These are phyloP conservation scores for Suhomyces atakaporum DNA, from an alignment of 1,139 yeast genomes.

Conservation along the genomic window DNA sequence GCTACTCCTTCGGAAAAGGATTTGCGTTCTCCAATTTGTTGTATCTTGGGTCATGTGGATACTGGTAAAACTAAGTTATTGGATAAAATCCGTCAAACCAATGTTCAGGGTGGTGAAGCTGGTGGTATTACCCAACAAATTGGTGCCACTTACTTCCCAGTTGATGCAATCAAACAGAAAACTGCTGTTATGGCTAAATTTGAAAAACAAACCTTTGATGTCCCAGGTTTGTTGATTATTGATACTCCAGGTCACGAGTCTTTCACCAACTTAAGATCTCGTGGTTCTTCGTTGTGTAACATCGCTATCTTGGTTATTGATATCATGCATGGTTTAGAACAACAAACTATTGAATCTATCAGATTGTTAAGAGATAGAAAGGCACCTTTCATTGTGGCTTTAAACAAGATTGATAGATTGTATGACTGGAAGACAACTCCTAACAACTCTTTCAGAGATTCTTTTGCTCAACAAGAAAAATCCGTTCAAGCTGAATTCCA, in stretches of 20 bases:
- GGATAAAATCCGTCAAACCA: constrained; percentile 97
- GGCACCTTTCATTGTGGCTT: constrained; percentile 96
- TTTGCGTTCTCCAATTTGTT: constrained; percentile 97
- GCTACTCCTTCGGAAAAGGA: constrained; percentile 39
- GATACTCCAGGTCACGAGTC: constrained; percentile 99
- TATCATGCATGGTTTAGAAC: constrained; percentile 98
- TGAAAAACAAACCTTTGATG: constrained; percentile 86
- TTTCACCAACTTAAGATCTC: constrained; percentile 92
- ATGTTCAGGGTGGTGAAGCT: constrained; percentile 99
- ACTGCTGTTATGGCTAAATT: constrained; percentile 87
- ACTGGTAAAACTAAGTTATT: constrained; percentile 97
- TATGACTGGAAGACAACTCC: constrained; percentile 92
- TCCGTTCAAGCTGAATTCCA: constrained; percentile 92
- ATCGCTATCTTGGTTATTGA: constrained; percentile 98
- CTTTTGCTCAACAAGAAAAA: constrained; percentile 75
- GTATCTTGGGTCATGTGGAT: constrained; percentile 99
- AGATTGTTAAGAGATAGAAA: constrained; percentile 90
- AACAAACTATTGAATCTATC: constrained; percentile 93
- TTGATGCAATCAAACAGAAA: constrained; percentile 86
- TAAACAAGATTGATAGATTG: constrained; percentile 95
- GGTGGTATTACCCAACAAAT: constrained; percentile 99
- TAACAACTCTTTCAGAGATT: constrained; percentile 94
- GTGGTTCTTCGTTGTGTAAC: constrained; percentile 99
- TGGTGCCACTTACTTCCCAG: constrained; percentile 99
- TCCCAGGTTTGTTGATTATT: constrained; percentile 93